Conservation (phyloP, 192 early-diverging fungal species). For the Cetraspora pellucida region DNA sequence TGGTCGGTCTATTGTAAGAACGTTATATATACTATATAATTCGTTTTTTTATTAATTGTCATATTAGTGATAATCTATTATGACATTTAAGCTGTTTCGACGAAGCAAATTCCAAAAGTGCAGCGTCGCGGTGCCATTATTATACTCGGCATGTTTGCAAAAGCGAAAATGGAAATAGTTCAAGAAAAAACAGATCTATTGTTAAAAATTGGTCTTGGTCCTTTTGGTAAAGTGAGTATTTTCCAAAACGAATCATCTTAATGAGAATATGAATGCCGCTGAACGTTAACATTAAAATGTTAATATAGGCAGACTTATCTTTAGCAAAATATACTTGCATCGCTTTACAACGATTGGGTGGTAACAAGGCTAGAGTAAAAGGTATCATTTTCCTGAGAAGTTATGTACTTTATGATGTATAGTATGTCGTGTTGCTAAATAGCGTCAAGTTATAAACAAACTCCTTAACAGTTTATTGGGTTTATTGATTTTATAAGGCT, state of each 20-base stretch:
- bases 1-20: constrained; percentile 77
- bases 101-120: constrained; percentile 63
- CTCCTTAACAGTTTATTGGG: background rate
- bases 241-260: background rate
- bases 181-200: constrained; percentile 84
- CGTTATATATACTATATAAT: background rate
- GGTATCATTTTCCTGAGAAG: constrained; percentile 36
- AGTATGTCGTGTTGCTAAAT: too few species aligned
- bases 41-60: background rate
- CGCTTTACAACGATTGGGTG: constrained; percentile 82
- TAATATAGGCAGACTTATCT: constrained; percentile 67
- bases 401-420: too few species aligned
- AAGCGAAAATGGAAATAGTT: constrained; percentile 80
- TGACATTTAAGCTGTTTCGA: constrained; percentile 33
- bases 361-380: constrained; percentile 63
- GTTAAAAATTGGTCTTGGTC: constrained; percentile 82
- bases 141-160: constrained; percentile 91
- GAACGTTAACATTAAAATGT: constrained; percentile 6
- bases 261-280: background rate
- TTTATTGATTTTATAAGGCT: background rate
- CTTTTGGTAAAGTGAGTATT: constrained; percentile 67
- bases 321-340: constrained; percentile 92
- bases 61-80: background rate
- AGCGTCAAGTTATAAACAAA: too few species aligned
- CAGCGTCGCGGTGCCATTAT: constrained; percentile 90